These are phyloP conservation scores for Tuber borchii DNA, from an alignment of 495 filamentous ascomycete genomes.

Conservation along the genomic window DNA sequence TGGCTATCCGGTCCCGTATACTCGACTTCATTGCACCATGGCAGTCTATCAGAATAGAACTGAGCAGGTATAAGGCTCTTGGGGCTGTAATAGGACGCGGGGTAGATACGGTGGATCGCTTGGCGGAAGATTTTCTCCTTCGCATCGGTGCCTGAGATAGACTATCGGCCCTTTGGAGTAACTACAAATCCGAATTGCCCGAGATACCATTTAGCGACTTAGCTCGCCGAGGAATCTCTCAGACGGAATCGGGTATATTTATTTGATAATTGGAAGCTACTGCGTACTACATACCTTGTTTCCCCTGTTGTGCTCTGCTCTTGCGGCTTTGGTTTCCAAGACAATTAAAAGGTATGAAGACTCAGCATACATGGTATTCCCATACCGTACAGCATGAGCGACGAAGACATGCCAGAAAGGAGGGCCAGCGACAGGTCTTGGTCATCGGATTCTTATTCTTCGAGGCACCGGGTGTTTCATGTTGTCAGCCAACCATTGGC, in stretches of 20 bases:
- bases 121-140: background rate
- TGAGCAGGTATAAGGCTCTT: background rate
- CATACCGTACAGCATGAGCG: background rate
- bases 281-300: background rate
- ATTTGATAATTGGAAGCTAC: background rate
- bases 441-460: constrained; percentile 6
- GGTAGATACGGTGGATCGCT: background rate
- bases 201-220: background rate
- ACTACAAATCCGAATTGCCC: background rate
- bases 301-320: background rate
- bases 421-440: background rate
- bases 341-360: background rate
- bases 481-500: constrained; percentile 26
- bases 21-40: background rate
- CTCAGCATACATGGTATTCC: background rate
- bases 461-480: constrained; percentile 37
- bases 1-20: constrained; percentile 16
- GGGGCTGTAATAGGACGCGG: background rate
- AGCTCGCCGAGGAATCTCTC: background rate
- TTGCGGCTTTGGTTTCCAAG: background rate
- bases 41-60: background rate
- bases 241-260: background rate
- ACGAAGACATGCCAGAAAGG: background rate
- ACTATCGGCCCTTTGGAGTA: background rate
- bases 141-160: background rate